A percentile compares a stretch with the other conserved stretches of the same genome.
Conservation (phyloP, 2,329 filamentous ascomycete genomes). For the Monosporascus sp. region DNA sequence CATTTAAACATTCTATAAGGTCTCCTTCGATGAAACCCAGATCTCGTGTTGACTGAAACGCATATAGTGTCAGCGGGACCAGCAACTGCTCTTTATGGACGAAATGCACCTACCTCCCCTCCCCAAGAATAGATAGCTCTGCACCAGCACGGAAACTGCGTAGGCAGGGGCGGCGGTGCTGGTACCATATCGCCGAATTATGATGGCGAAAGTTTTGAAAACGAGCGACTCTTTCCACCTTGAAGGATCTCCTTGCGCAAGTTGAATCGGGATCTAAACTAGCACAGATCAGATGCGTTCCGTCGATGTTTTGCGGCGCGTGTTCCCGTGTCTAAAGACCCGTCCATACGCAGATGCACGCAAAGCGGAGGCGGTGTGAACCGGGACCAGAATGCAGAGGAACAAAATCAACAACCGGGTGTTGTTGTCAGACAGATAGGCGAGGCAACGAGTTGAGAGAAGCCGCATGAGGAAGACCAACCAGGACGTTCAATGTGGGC, state of each 20-base stretch:
- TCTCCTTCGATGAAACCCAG: conserved; percentile 97
- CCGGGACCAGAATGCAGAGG: neutral
- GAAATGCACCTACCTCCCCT: conserved; percentile 58
- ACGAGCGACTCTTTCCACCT: conserved; percentile 9
- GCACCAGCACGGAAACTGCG: conserved; percentile 85
- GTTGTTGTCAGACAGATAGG: neutral
- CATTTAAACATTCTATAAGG: conserved; percentile 95
- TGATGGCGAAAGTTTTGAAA: neutral
- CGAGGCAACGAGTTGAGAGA: neutral
- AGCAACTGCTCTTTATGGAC: conserved; percentile 1
- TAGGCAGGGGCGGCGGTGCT: conserved; percentile 59
- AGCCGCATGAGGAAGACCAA: neutral
- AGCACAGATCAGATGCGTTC: neutral
- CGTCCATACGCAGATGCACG: neutral
- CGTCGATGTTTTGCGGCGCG: neutral
- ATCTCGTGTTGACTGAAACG: conserved; percentile 72
- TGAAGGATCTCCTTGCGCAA: conserved; percentile 9
- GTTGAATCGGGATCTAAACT: neutral
- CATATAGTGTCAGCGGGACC: conserved; percentile 5
- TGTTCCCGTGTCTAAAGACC: neutral
- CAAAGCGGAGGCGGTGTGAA: neutral
- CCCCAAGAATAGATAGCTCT: conserved; percentile 90
- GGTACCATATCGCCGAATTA: conserved; percentile 41
- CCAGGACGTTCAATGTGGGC: neutral
- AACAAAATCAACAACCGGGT: neutral